Conservation (phyloP, 1,284 basidiomycete genomes). For the Psilocybe mexicana region DNA sequence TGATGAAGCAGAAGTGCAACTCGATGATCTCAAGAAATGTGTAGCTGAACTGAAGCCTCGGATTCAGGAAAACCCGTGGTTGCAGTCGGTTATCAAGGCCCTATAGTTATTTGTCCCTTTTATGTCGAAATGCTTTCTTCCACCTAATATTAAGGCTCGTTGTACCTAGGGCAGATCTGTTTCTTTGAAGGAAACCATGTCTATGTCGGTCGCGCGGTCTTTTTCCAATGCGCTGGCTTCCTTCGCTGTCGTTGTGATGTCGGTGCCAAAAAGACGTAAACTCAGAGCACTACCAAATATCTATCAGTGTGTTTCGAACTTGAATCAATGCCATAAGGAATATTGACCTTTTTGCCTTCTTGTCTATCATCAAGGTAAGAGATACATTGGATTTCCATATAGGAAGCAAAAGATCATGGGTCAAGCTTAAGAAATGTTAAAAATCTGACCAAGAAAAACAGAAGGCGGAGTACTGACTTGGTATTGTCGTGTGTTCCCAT, state of each 20-base stretch:
- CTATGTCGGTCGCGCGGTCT: neutral
- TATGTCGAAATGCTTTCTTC: neutral
- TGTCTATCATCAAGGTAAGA: constrained; percentile 89
- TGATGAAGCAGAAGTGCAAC: constrained; percentile 52
- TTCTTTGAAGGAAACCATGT: neutral
- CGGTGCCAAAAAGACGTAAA: constrained; percentile 76
- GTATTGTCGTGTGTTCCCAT: constrained; percentile 54
- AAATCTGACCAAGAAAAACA: neutral
- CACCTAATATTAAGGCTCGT: neutral
- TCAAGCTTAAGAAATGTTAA: constrained; percentile 47
- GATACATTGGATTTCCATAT: constrained; percentile 91
- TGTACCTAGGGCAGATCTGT: neutral
- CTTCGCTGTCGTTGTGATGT: constrained; percentile 60
- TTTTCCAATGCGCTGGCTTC: constrained; percentile 13
- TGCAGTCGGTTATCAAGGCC: constrained; percentile 41
- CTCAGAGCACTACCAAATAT: constrained; percentile 61
- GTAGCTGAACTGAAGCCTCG: constrained; percentile 47
- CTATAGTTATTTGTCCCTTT: constrained; percentile 19
- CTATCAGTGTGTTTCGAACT: neutral
- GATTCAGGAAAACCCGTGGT: constrained; percentile 72
- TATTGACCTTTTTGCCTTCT: constrained; percentile 81
- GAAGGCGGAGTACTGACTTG: constrained; percentile 43
- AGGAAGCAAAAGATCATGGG: constrained; percentile 78
- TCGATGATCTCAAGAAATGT: constrained; percentile 65
- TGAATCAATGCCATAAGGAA: neutral